Evolutionary conservation across 2,329 filamentous ascomycete genomes (phyloP).

Genomic region (Chaetoscypha palmicola): DNA sequence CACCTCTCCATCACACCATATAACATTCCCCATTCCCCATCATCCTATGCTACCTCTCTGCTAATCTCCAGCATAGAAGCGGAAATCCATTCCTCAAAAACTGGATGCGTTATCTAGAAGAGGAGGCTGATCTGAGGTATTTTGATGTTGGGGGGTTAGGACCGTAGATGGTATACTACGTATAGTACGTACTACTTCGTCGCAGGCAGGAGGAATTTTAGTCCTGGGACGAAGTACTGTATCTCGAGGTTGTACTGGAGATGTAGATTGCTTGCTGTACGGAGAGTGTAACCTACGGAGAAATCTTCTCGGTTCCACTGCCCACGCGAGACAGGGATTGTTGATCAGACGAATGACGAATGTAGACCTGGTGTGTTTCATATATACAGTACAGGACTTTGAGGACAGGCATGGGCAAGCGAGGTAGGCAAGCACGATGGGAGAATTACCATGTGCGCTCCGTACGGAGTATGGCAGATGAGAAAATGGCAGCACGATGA

Average conservation of each 20-base stretch:
- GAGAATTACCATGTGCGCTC: too few species aligned
- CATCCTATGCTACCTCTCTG: too few species aligned
- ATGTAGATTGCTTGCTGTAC: neutral
- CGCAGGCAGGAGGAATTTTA: neutral
- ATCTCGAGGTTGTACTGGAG: neutral
- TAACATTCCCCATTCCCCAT: too few species aligned
- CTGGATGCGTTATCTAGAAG: slow-evolving; percentile 90
- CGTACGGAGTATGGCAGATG: too few species aligned
- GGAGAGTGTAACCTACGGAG: neutral
- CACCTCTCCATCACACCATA: too few species aligned
- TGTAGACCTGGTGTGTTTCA: slow-evolving; percentile 21
- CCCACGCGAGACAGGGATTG: too few species aligned
- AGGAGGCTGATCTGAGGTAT: slow-evolving; percentile 83
- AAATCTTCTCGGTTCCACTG: neutral
- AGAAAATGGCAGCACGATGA: too few species aligned
- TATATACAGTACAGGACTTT: slow-evolving; percentile 9
- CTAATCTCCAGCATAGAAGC: slow-evolving; percentile 65
- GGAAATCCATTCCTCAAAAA: slow-evolving; percentile 69
- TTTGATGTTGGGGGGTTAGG: slow-evolving; percentile 53
- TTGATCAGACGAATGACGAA: slow-evolving; percentile 25
- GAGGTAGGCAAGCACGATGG: too few species aligned
- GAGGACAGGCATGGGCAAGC: too few species aligned
- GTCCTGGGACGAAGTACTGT: neutral
- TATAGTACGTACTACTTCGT: slow-evolving; percentile 7
- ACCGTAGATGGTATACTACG: too few species aligned